phyloP scores from a whole-genome alignment of 2,329 filamentous ascomycete genomes.

The Ceratocystis harringtonii region DNA sequence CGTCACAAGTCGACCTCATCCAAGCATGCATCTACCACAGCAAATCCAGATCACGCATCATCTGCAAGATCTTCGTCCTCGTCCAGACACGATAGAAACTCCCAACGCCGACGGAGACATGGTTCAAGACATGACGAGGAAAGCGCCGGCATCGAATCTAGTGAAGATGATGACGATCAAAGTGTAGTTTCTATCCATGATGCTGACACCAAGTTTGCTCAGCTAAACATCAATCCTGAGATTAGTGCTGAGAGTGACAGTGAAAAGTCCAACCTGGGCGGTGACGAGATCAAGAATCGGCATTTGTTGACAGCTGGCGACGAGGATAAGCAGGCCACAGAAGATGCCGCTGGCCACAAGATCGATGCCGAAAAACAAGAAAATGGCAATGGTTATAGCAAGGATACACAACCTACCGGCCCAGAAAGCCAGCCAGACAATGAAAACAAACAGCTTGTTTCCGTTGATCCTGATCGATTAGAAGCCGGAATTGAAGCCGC shows the following conservation, averaged over 20 bases:
- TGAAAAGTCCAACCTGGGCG: background rate
- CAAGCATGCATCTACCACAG: background rate
- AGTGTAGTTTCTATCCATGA: background rate
- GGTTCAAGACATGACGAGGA: background rate
- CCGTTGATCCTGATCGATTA: background rate
- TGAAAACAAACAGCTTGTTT: conserved; percentile 4
- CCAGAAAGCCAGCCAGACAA: background rate
- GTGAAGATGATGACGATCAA: background rate
- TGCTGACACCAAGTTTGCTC: background rate
- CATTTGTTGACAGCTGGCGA: conserved; percentile 8
- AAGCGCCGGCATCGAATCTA: background rate
- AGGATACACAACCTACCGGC: background rate
- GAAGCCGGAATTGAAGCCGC: background rate
- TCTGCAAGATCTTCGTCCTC: background rate
- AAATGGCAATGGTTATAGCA: background rate
- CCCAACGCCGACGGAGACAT: conserved; percentile 1
- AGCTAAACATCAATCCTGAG: background rate
- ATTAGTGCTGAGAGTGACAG: background rate
- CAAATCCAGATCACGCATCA: background rate
- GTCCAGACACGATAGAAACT: background rate
- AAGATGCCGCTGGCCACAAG: background rate
- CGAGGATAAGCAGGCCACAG: background rate
- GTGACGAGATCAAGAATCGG: background rate
- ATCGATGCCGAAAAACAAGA: background rate
- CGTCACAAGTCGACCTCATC: conserved; percentile 9